Evolutionary conservation across 345 rosid genomes (phyloP).

Genomic region (Salix purpurea): DNA sequence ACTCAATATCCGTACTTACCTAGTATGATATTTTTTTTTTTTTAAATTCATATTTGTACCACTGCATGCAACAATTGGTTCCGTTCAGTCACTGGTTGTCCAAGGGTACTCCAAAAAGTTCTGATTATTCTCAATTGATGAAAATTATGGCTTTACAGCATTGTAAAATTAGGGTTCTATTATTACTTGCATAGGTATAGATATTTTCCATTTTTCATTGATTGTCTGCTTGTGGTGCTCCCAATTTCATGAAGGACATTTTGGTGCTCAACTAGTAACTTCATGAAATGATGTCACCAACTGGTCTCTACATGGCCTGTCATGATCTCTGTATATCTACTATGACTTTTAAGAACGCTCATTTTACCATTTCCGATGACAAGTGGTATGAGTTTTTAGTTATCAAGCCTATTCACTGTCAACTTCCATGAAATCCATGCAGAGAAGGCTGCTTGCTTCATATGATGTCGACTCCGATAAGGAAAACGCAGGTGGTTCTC

Average conservation of each 20-base stretch:
- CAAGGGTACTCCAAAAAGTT: not conserved
- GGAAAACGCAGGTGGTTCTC: slow-evolving; percentile 15
- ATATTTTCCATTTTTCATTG: not conserved
- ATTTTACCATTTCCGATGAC: not conserved
- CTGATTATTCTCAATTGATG: not conserved
- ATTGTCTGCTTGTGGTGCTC: not conserved
- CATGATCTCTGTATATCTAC: not conserved
- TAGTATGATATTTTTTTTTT: not conserved
- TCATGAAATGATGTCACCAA: not conserved
- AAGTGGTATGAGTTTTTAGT: not conserved
- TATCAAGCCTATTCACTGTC: not conserved
- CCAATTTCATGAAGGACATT: not conserved
- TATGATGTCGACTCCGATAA: slow-evolving; percentile 21
- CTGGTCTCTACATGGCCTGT: not conserved
- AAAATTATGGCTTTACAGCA: not conserved
- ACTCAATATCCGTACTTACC: not conserved
- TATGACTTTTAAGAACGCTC: not conserved
- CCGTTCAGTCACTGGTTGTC: not conserved
- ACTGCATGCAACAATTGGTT: not conserved
- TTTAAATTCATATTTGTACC: not conserved
- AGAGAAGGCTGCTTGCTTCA: slow-evolving; percentile 40
- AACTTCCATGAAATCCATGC: slow-evolving; percentile 11
- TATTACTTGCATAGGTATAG: not conserved
- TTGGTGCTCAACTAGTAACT: not conserved
- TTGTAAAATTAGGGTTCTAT: not conserved